phyloP scores from a whole-genome alignment of 2,329 filamentous ascomycete genomes.

The Fusarium xyrophilum region DNA sequence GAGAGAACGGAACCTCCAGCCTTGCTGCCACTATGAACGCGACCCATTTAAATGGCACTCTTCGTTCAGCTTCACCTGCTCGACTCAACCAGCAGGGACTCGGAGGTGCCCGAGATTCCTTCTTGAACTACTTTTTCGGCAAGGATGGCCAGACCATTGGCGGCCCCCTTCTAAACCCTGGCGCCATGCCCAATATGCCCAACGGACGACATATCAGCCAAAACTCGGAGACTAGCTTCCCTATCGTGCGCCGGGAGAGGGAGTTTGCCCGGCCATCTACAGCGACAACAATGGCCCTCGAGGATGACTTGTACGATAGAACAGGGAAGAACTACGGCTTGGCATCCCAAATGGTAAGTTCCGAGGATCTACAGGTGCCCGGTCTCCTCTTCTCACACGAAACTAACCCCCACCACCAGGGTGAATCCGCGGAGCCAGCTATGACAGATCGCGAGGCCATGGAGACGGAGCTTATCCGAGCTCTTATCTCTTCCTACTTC shows the following conservation, averaged over 20 bases:
- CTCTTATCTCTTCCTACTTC: constrained; percentile 97
- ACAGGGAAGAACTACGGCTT: constrained; percentile 49
- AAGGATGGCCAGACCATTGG: constrained; percentile 73
- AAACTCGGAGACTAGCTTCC: constrained; percentile 79
- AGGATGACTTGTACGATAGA: constrained; percentile 53
- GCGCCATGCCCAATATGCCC: constrained; percentile 35
- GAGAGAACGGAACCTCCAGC: constrained; percentile 68
- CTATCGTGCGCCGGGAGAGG: constrained; percentile 78
- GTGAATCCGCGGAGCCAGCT: constrained; percentile 75
- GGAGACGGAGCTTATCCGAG: constrained; percentile 96
- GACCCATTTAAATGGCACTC: constrained; percentile 58
- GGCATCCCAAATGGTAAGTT: constrained; percentile 67
- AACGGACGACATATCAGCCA: constrained; percentile 75
- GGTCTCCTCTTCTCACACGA: constrained; percentile 16
- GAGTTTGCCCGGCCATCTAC: constrained; percentile 59
- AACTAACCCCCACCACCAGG: constrained; percentile 49
- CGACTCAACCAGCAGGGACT: constrained; percentile 62
- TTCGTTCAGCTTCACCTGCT: constrained; percentile 50
- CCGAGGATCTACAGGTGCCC: constrained; percentile 9
- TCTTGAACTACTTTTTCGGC: constrained; percentile 98
- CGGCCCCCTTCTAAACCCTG: constrained; percentile 48
- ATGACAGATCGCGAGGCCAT: constrained; percentile 95
- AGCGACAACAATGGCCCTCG: constrained; percentile 44
- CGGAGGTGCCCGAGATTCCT: constrained; percentile 81
- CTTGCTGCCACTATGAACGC: constrained; percentile 65